A percentile compares a stretch with the other conserved stretches of the same genome.
Evolutionary conservation across 164 flowering plant species (phyloP).

Genomic region (Vitis cinerea): DNA sequence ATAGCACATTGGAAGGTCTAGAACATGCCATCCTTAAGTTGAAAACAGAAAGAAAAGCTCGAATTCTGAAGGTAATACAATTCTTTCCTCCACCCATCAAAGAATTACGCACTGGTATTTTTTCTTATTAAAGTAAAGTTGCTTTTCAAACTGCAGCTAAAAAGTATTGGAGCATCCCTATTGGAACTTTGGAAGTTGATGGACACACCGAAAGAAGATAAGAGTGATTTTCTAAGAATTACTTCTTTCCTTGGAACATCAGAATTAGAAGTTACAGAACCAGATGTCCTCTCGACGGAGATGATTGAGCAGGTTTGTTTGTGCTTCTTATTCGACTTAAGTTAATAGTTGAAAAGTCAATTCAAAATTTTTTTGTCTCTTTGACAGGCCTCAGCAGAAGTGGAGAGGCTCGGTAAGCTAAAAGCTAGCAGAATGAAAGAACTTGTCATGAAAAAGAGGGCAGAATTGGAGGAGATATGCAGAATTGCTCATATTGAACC

Average conservation of each 20-base stretch:
- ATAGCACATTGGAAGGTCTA: constrained; percentile 70
- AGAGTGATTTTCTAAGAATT: constrained; percentile 37
- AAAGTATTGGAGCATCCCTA: constrained; percentile 50
- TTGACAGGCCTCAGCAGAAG: constrained; percentile 72
- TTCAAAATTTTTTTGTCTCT: constrained; percentile 3
- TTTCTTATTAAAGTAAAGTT: not conserved
- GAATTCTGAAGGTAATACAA: constrained; percentile 64
- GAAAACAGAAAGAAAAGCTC: constrained; percentile 61
- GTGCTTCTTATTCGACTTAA: not conserved
- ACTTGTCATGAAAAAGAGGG: constrained; percentile 76
- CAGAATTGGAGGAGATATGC: constrained; percentile 86
- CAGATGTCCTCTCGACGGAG: constrained; percentile 68
- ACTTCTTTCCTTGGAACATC: constrained; percentile 42
- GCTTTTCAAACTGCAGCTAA: constrained; percentile 49
- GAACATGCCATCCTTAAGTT: constrained; percentile 56
- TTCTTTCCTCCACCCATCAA: not conserved
- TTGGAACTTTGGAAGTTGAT: constrained; percentile 87
- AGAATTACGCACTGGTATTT: not conserved
- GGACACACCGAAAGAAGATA: constrained; percentile 76
- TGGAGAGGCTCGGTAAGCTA: constrained; percentile 70
- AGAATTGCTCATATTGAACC: constrained; percentile 72
- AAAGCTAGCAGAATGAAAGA: constrained; percentile 96
- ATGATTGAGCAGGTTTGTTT: constrained; percentile 68
- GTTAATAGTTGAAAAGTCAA: not conserved
- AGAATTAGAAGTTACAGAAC: constrained; percentile 57